Evolutionary conservation across 2,329 filamentous ascomycete genomes (phyloP).

Genomic region (Sclerotiophoma versabilis): DNA sequence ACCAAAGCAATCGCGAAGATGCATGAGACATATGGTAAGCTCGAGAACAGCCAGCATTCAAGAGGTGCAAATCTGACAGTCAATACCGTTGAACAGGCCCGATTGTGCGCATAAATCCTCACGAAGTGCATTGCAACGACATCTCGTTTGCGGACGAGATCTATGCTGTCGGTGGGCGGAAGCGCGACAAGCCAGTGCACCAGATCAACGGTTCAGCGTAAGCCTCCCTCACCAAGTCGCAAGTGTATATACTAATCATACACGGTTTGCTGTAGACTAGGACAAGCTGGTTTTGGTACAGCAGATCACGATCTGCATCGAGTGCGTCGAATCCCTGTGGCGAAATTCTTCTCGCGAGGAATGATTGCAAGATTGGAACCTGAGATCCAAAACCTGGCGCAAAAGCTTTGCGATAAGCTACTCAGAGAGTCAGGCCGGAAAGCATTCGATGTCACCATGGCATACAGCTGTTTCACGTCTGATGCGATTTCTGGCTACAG

Average conservation of each 20-base stretch:
- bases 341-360: constrained; percentile 47
- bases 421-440: constrained; percentile 27
- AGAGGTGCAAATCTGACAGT: background rate
- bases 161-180: constrained; percentile 36
- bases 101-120: constrained; percentile 44
- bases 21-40: constrained; percentile 47
- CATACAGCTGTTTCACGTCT: constrained; percentile 36
- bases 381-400: constrained; percentile 26
- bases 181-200: constrained; percentile 35
- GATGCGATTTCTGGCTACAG: constrained; percentile 35
- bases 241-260: background rate
- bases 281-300: constrained; percentile 32
- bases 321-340: constrained; percentile 39
- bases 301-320: constrained; percentile 43
- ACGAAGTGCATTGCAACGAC: constrained; percentile 43
- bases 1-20: constrained; percentile 44
- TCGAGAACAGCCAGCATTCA: background rate
- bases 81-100: constrained; percentile 29
- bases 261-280: constrained; percentile 17
- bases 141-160: constrained; percentile 40
- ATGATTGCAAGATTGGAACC: constrained; percentile 36
- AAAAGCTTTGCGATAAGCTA: constrained; percentile 36
- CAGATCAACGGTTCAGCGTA: constrained; percentile 38
- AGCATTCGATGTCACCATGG: constrained; percentile 35
- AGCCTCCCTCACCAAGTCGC: background rate